Base-by-base conservation (phyloP, 768 basidiomycete genomes). In the Amyloporia xantha region DNA sequence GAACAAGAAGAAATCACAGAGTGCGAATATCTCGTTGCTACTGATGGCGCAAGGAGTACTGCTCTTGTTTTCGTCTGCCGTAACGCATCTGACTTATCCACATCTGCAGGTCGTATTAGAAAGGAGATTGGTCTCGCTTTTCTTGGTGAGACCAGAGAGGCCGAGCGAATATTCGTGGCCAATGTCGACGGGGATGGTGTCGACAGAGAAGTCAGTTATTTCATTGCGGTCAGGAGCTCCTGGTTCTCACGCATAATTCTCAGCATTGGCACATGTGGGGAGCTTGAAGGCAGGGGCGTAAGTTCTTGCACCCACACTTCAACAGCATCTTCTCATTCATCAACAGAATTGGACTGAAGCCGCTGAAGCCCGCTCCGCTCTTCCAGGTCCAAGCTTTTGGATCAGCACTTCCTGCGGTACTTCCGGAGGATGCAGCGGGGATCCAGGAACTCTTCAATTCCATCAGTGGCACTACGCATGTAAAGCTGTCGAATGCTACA, bases 101-200 rank as follows among this genome's bases (percentile, higher is more conserved):
- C n/a, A n/a, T n/a, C n/a, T n/a, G n/a, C 36, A 47, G 45, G 45
- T 4, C 11, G 12, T 3, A 27, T 37, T 15, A 28, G 45, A 4
- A 47, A 47, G n/a, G 9, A 4, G 5, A 6, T 47, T 5, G 28
- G 30, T 3, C 30, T 47, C 7, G 10, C 20, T n/a, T 47, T 47
- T 27, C 30, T 19, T 10, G 45, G 45, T 25, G 45, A 47, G 17
- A 47, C 45, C 20, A 36, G 33, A 30, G 43, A 26, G 3, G 45
- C 21, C 23, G 27, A 47, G 15, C 12, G 30, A 5, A 19, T 36
- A 13, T 3, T 47, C 7, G 11, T 36, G 4, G 36, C 20, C 12
- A 23, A 47, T 23, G 7, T 47, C 10, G n/a, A 35, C 4, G 20
- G 20, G 12, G n/a, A 36, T 11, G 45, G 45, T 9, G 15, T 47